These are phyloP conservation scores for Rhododendron vialii DNA, from an alignment of 148 eudicot genomes.

Conservation along the genomic window DNA sequence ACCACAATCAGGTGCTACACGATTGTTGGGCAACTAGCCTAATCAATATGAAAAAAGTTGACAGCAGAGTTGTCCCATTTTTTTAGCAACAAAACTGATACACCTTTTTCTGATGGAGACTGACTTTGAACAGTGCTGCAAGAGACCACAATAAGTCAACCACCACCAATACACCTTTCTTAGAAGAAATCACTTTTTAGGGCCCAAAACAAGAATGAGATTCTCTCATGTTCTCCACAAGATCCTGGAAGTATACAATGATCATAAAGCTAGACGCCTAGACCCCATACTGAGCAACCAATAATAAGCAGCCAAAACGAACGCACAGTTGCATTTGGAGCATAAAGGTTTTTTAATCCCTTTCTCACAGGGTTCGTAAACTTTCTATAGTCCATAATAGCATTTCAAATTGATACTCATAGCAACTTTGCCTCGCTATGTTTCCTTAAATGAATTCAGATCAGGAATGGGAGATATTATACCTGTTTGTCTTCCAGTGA, in stretches of 20 bases:
- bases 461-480: constrained; percentile 3
- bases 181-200: too few species aligned
- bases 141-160: too few species aligned
- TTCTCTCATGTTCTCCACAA: neutral
- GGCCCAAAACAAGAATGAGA: neutral
- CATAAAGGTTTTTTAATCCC: neutral
- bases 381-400: neutral
- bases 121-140: too few species aligned
- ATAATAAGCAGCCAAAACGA: neutral
- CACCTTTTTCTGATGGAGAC: too few species aligned
- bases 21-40: too few species aligned
- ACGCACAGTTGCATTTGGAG: neutral
- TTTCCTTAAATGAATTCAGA: neutral
- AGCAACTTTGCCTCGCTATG: neutral
- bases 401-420: neutral
- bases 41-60: too few species aligned
- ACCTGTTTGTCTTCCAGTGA: constrained; percentile 79
- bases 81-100: too few species aligned
- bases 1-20: too few species aligned
- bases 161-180: too few species aligned
- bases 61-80: too few species aligned
- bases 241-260: neutral
- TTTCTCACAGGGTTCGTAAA: neutral
- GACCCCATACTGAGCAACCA: neutral
- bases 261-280: neutral